phyloP scores from a whole-genome alignment of 2,329 filamentous ascomycete genomes.

The Phyllosticta citrichinensis region DNA sequence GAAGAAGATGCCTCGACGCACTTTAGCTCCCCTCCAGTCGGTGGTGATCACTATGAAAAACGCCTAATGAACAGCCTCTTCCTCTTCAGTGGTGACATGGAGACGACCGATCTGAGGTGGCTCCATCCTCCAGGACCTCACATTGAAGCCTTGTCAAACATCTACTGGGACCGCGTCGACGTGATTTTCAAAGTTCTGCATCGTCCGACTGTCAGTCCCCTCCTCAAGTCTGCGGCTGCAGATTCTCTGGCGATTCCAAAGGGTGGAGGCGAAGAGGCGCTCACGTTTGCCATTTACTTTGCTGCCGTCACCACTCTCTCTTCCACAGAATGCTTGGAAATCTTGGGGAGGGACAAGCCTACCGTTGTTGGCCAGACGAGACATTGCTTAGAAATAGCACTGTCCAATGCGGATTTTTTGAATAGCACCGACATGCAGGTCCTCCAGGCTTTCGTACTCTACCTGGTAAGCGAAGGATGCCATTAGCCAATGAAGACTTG shows the following conservation, averaged over 20 bases:
- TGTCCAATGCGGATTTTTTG: conserved; percentile 59
- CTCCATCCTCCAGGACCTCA: conserved; percentile 55
- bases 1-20: conserved; percentile 13
- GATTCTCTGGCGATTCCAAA: conserved; percentile 45
- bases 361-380: conserved; percentile 1
- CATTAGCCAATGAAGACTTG: background rate
- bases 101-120: conserved; percentile 16
- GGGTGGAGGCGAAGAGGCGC: conserved; percentile 50
- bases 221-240: background rate
- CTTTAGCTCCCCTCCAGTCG: conserved; percentile 2
- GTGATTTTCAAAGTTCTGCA: conserved; percentile 65
- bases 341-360: conserved; percentile 38
- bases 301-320: conserved; percentile 39
- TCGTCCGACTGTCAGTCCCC: conserved; percentile 54
- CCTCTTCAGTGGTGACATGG: conserved; percentile 12
- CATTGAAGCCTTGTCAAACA: conserved; percentile 62
- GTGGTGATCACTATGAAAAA: conserved; percentile 11
- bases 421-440: conserved; percentile 54
- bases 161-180: conserved; percentile 64
- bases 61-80: conserved; percentile 16
- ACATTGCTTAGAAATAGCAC: conserved; percentile 28
- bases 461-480: conserved; percentile 42
- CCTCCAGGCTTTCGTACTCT: conserved; percentile 58
- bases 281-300: conserved; percentile 25
- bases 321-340: conserved; percentile 43